Conservation (phyloP, 768 basidiomycete genomes). For the Jaapia argillacea region DNA sequence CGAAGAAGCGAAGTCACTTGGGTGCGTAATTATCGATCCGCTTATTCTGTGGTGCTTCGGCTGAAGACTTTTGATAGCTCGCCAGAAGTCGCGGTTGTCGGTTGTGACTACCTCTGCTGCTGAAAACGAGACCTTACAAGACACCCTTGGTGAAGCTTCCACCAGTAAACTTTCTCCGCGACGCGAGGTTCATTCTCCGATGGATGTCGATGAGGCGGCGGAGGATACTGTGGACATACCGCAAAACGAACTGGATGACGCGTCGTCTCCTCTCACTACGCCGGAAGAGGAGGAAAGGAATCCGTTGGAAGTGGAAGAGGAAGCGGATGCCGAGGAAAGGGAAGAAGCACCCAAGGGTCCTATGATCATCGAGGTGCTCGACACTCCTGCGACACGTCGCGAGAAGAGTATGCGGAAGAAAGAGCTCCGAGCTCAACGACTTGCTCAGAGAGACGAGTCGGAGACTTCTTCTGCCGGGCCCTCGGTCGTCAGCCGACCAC, state of each 20-base stretch:
- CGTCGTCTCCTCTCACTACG: background rate
- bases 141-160: background rate
- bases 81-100: constrained; percentile 6
- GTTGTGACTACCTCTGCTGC: constrained; percentile 4
- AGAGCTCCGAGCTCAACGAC: constrained; percentile 16
- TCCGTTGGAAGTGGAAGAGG: background rate
- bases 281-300: background rate
- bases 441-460: background rate
- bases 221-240: too few species aligned
- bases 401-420: constrained; percentile 43
- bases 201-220: background rate
- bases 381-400: constrained; percentile 58
- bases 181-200: too few species aligned
- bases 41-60: too few species aligned
- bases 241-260: too few species aligned
- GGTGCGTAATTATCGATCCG: too few species aligned
- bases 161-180: background rate
- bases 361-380: constrained; percentile 61
- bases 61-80: too few species aligned
- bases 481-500: background rate
- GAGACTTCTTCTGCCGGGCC: background rate
- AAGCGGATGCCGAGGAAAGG: background rate
- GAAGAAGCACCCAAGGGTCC: constrained; percentile 27
- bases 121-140: constrained; percentile 9
- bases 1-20: constrained; percentile 37